Conservation (phyloP, 2,329 filamentous ascomycete species). For the Apiospora rasikravindrae region DNA sequence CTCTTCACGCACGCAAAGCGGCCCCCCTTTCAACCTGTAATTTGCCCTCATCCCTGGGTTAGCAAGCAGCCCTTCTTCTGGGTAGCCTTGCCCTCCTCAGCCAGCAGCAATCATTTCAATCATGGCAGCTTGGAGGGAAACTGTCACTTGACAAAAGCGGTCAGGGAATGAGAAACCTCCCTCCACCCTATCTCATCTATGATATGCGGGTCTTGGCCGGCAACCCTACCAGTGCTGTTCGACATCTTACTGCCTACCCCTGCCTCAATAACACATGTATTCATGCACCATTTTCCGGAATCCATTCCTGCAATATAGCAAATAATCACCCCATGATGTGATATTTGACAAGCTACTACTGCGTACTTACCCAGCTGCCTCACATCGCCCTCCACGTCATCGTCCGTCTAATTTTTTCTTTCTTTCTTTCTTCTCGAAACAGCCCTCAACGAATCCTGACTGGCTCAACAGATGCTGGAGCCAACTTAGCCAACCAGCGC, state of each 20-base stretch:
- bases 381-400: neutral
- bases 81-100: neutral
- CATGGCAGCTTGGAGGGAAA: neutral
- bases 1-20: conserved; percentile 1
- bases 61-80: neutral
- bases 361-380: neutral
- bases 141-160: neutral
- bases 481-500: neutral
- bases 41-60: neutral
- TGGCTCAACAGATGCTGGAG: neutral
- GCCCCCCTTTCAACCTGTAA: neutral
- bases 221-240: neutral
- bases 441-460: neutral
- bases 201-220: neutral
- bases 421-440: neutral
- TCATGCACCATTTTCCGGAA: neutral
- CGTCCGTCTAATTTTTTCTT: neutral
- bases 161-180: neutral
- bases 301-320: neutral
- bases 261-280: neutral
- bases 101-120: neutral
- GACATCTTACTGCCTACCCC: neutral
- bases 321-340: neutral
- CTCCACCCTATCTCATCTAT: conserved; percentile 5
- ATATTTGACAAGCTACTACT: neutral